phyloP scores from a whole-genome alignment of 225 moss, liverwort and hornwort genomes.

The Sphagnum tenellum region DNA sequence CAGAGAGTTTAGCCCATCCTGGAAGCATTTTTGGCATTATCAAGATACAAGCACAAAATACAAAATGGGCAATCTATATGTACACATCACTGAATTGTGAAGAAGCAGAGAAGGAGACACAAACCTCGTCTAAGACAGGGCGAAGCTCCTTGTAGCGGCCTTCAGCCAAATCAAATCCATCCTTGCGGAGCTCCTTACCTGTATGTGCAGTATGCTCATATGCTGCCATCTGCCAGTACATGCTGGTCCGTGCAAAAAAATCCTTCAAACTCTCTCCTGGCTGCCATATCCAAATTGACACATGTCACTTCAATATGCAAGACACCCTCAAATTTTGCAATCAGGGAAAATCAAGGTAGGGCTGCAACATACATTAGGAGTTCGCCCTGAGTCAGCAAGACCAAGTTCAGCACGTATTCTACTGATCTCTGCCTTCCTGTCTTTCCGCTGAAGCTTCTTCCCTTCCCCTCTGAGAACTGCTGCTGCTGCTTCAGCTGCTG shows the following conservation, averaged over 20 bases:
- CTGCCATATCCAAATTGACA: constrained; percentile 16
- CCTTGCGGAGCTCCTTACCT: constrained; percentile 79
- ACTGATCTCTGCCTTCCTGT: constrained; percentile 64
- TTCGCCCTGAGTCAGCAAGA: constrained; percentile 71
- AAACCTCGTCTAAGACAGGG: constrained; percentile 72
- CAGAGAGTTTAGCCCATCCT: background rate
- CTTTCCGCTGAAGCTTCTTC: constrained; percentile 65
- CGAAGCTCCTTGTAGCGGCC: constrained; percentile 72
- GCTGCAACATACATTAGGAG: constrained; percentile 42
- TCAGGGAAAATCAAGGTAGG: background rate
- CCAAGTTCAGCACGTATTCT: constrained; percentile 74
- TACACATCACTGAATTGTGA: too few relatives aligned
- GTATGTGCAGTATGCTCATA: constrained; percentile 83
- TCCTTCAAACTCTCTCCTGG: constrained; percentile 64
- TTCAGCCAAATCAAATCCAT: constrained; percentile 83
- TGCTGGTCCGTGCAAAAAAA: constrained; percentile 66
- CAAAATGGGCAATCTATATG: too few relatives aligned
- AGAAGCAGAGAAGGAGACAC: background rate
- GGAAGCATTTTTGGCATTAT: background rate
- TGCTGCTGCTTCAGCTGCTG: constrained; percentile 67
- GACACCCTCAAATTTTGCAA: too few relatives aligned
- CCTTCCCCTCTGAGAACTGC: constrained; percentile 68
- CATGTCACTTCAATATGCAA: background rate
- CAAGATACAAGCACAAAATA: background rate
- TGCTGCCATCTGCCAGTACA: constrained; percentile 87